Conservation (phyloP, 2,329 filamentous ascomycete species). For the Diaporthe nobilis region DNA sequence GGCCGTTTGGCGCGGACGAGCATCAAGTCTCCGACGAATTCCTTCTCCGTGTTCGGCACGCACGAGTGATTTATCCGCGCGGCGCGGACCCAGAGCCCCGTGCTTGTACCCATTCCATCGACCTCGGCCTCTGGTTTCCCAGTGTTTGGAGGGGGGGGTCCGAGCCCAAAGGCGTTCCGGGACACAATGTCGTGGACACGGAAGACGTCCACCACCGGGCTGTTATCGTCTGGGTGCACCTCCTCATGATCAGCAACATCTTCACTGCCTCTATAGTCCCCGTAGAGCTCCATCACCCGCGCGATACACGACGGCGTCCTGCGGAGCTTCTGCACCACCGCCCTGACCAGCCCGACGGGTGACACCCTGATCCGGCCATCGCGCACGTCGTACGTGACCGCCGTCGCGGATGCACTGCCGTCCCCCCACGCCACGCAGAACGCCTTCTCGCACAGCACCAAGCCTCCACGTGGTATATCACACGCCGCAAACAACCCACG, state of each 20-base stretch:
- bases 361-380: slow-evolving; percentile 14
- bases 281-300: slow-evolving; percentile 1
- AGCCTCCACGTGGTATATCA: not conserved
- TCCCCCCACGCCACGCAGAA: slow-evolving; percentile 9
- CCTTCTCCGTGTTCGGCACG: slow-evolving; percentile 50
- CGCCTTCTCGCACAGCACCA: not conserved
- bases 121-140: not conserved
- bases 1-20: slow-evolving; percentile 53
- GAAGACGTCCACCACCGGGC: not conserved
- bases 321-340: slow-evolving; percentile 10
- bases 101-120: not conserved
- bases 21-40: slow-evolving; percentile 50
- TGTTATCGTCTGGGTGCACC: too few relatives aligned
- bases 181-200: slow-evolving; percentile 5
- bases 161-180: slow-evolving; percentile 10
- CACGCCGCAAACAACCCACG: not conserved
- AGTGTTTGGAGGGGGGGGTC: not conserved
- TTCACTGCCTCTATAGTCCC: not conserved
- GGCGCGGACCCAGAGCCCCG: slow-evolving; percentile 37
- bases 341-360: not conserved
- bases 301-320: not conserved
- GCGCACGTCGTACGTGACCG: not conserved
- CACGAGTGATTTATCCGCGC: slow-evolving; percentile 51
- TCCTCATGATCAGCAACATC: not conserved
- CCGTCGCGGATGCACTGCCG: not conserved